Evolutionary conservation across 1,284 basidiomycete species (phyloP).

Genomic region (Trametes pubescens): DNA sequence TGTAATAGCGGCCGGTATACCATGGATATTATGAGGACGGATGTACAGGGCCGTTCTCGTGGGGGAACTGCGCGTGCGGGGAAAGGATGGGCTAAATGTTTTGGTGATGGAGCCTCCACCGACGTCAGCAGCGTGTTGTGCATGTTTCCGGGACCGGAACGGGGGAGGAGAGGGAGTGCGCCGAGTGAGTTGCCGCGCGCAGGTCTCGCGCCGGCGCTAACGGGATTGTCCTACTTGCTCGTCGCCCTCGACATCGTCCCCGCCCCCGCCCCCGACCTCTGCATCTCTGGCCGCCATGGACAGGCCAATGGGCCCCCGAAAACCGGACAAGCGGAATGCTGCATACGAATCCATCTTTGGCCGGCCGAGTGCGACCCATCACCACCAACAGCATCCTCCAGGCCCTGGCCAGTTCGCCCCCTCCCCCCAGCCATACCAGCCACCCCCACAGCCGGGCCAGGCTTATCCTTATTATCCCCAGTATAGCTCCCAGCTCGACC

Average conservation of each 20-base stretch:
- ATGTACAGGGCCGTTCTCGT: neutral
- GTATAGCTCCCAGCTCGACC: constrained; percentile 39
- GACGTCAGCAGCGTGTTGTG: constrained; percentile 24
- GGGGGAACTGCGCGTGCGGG: neutral
- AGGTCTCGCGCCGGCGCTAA: constrained; percentile 27
- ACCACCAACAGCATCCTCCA: constrained; percentile 51
- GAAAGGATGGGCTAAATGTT: neutral
- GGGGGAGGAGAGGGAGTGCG: neutral
- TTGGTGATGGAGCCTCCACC: constrained; percentile 22
- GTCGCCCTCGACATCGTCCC: constrained; percentile 30
- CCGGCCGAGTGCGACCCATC: constrained; percentile 67
- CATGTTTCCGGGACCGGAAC: neutral
- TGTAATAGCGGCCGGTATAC: constrained; percentile 26
- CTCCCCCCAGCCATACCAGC: constrained; percentile 41
- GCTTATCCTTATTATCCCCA: constrained; percentile 43
- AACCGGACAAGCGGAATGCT: constrained; percentile 75
- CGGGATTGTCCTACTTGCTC: constrained; percentile 31
- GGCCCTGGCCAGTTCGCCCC: constrained; percentile 31
- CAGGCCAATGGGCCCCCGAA: constrained; percentile 72
- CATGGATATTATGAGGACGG: constrained; percentile 17
- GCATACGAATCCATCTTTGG: constrained; percentile 89
- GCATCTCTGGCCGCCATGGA: constrained; percentile 56
- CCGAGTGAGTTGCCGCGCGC: constrained; percentile 11
- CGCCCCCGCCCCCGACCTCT: constrained; percentile 12
- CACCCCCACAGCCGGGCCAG: constrained; percentile 42